Evolutionary conservation across 1,284 basidiomycete genomes (phyloP).

Genomic region (Ceratobasidium sp.): DNA sequence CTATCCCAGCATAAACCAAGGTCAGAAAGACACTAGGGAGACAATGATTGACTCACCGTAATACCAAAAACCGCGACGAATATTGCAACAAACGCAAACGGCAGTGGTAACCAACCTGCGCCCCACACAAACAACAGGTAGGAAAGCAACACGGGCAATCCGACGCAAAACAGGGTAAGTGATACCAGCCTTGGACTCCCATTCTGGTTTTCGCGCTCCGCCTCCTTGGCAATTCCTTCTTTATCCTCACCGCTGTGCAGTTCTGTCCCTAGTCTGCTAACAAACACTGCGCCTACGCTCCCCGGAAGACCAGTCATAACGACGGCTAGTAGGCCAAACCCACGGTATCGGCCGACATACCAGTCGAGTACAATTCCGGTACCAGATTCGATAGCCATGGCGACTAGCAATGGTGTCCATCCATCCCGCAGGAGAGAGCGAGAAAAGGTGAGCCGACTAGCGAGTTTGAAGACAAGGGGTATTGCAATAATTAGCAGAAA

Average conservation of each 20-base stretch:
- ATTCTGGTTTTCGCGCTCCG: constrained; percentile 6
- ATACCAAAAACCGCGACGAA: constrained; percentile 77
- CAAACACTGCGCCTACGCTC: constrained; percentile 90
- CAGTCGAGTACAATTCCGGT: constrained; percentile 92
- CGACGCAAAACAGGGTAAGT: constrained; percentile 75
- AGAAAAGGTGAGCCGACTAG: constrained; percentile 64
- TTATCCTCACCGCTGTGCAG: constrained; percentile 71
- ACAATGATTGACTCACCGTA: constrained; percentile 68
- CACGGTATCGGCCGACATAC: constrained; percentile 88
- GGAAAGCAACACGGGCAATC: constrained; percentile 79
- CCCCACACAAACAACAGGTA: constrained; percentile 75
- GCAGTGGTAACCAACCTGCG: constrained; percentile 82
- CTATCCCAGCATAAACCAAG: constrained; percentile 58
- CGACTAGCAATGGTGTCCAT: constrained; percentile 90
- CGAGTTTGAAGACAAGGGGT: constrained; percentile 65
- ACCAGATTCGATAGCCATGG: constrained; percentile 92
- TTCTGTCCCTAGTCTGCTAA: constrained; percentile 89
- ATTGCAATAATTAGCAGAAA: constrained; percentile 44
- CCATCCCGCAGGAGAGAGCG: constrained; percentile 78
- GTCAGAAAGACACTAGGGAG: constrained; percentile 11
- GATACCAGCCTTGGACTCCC: constrained; percentile 37
- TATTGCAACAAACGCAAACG: constrained; percentile 73
- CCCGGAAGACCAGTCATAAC: constrained; percentile 93
- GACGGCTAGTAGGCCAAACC: constrained; percentile 89
- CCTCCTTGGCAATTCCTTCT: constrained; percentile 38